Base-by-base conservation (phyloP, 352 stramenopile genomes). In the Globisporangium yorkense region DNA sequence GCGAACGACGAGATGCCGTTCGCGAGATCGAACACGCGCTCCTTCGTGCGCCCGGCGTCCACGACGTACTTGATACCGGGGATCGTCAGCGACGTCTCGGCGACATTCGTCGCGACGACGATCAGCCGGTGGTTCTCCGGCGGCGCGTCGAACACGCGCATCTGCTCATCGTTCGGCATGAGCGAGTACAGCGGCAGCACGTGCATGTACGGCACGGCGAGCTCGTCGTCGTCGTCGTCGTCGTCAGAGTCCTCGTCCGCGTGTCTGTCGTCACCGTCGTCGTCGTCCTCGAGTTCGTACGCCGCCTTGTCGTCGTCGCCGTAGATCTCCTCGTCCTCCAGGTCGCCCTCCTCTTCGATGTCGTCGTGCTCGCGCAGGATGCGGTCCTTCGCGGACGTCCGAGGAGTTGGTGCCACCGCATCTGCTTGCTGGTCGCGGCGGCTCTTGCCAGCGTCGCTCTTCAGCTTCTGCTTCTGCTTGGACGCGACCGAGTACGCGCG, bases 31-130 rank as follows among this genome's bases (percentile, higher is more conserved):
- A 98, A 98, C 51, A 98, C 96, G 51, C 94, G 84, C 61, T 96
- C 96, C 73, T 99, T 99, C 24, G 95, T 93, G 39, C 96, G 77
- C 5, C 97, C 97, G 51, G 84, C 94, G 55, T 99, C 97, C 1
- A 99, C 97, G 20, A 99, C 97, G 58, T 98, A 99, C 43, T 96
- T 96, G 66, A 98, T 97, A 3, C 81, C 85, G 9, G 92, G 92
- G 56, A 98, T 98, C 21, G 94, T 98, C 39, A 98, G 69, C 39
- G 89, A 98, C 15, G 97, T 99, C 75, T 99, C 97, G 0, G 97
- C 96, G 45, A 99, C 97, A 68, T 99, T 99, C 18, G 97, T 99
- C 15, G 97, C 92, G 20, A 99, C 80, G 5, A 99, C 96, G 43
- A 99, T 88, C 24, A 99, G 71, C 2, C 97, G 86, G 51, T 96